phyloP scores from a whole-genome alignment of 139 green algal species.

The Dunaliella primolecta region DNA sequence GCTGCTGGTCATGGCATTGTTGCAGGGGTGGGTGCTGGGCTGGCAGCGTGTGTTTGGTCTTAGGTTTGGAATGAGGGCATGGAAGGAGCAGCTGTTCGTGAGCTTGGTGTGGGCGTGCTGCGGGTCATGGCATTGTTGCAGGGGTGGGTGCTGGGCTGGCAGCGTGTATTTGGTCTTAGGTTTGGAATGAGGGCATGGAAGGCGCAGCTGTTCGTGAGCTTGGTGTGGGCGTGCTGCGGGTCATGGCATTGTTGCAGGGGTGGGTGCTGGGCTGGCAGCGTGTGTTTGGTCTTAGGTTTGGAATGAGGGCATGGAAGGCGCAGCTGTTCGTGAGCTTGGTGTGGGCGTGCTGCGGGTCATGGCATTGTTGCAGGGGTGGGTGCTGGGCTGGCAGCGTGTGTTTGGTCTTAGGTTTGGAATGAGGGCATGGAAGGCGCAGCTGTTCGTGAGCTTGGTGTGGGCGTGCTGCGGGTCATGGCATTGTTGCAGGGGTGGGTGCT shows the following conservation, averaged over 20 bases:
- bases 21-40: background rate
- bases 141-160: background rate
- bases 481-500: too few relatives aligned
- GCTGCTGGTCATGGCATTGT: conserved; percentile 1
- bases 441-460: too few relatives aligned
- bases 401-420: too few relatives aligned
- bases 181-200: too few relatives aligned
- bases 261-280: conserved; percentile 21
- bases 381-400: too few relatives aligned
- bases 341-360: background rate
- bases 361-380: conserved; percentile 2
- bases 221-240: background rate
- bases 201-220: conserved; percentile 1
- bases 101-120: background rate
- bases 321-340: background rate
- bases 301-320: background rate
- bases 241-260: background rate
- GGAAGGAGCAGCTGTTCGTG: background rate
- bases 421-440: too few relatives aligned
- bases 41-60: conserved; percentile 9
- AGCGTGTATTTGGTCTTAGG: conserved; percentile 8
- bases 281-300: background rate
- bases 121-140: conserved; percentile 1
- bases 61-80: too few relatives aligned
- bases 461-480: too few relatives aligned